Conservation (phyloP, 2,329 filamentous ascomycete species). For the Aspergillus jensenii region DNA sequence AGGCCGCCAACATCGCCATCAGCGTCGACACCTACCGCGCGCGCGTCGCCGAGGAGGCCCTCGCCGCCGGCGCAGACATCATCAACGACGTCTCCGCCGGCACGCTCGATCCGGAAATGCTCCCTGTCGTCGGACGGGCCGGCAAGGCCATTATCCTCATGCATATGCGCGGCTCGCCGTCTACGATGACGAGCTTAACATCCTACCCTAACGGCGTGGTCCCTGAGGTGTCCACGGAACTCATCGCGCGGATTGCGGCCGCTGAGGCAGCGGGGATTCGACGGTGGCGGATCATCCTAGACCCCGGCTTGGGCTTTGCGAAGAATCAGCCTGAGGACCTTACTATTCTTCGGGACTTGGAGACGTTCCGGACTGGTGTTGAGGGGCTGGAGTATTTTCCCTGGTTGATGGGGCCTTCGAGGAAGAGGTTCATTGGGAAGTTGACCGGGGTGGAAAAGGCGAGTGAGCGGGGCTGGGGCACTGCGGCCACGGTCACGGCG, state of each 20-base stretch:
- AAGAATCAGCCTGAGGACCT: slow-evolving; percentile 82
- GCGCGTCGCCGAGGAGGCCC: slow-evolving; percentile 72
- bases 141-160: slow-evolving; percentile 80
- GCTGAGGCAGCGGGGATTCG: slow-evolving; percentile 81
- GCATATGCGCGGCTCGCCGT: slow-evolving; percentile 89
- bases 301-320: slow-evolving; percentile 92
- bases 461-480: slow-evolving; percentile 75
- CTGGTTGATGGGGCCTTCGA: slow-evolving; percentile 85
- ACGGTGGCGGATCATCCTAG: slow-evolving; percentile 91
- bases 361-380: slow-evolving; percentile 54
- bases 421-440: slow-evolving; percentile 84
- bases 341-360: slow-evolving; percentile 68
- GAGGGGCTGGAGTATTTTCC: slow-evolving; percentile 61
- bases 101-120: slow-evolving; percentile 74
- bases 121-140: slow-evolving; percentile 72
- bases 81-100: slow-evolving; percentile 95
- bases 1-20: slow-evolving; percentile 65
- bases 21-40: slow-evolving; percentile 94
- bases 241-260: slow-evolving; percentile 67
- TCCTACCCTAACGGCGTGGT: slow-evolving; percentile 70
- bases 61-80: slow-evolving; percentile 80
- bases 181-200: slow-evolving; percentile 72
- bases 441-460: slow-evolving; percentile 75
- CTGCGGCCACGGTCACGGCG: slow-evolving; percentile 81
- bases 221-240: slow-evolving; percentile 64